Percentiles rank a stretch among this genome's conserved stretches.
These are phyloP conservation scores for Pseudonitzschia delicatissima DNA, from an alignment of 108 stramenopile genomes.

Conservation along the genomic window DNA sequence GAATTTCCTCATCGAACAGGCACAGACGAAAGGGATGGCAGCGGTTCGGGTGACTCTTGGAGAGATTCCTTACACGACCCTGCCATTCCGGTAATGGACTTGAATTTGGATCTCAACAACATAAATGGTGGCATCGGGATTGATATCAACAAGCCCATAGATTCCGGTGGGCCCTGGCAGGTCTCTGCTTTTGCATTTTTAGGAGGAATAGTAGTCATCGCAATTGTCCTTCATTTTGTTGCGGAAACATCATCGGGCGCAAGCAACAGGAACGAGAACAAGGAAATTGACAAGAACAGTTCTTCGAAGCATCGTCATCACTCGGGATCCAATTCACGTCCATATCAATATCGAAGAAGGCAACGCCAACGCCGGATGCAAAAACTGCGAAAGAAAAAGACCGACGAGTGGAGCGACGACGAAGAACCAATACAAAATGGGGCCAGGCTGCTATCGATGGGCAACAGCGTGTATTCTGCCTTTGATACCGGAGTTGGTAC, in stretches of 20 bases:
- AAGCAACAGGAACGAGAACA: background rate
- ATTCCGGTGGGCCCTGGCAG: slow-evolving; percentile 53
- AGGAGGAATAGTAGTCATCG: slow-evolving; percentile 54
- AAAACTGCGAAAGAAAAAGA: slow-evolving; percentile 53
- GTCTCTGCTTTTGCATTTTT: slow-evolving; percentile 58
- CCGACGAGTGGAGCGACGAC: slow-evolving; percentile 75
- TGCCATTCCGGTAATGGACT: background rate
- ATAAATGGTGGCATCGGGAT: slow-evolving; percentile 1
- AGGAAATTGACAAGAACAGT: background rate
- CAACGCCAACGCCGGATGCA: slow-evolving; percentile 23
- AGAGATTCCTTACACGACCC: background rate
- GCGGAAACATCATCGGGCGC: slow-evolving; percentile 15
- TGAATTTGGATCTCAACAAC: slow-evolving; percentile 14
- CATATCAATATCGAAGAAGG: slow-evolving; percentile 14
- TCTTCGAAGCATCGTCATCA: background rate
- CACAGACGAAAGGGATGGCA: background rate
- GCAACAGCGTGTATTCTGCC: background rate
- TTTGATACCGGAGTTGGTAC: too few species aligned
- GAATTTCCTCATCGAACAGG: background rate
- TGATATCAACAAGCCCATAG: background rate
- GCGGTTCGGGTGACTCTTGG: too few species aligned
- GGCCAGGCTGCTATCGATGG: slow-evolving; percentile 5
- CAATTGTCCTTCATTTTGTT: slow-evolving; percentile 62
- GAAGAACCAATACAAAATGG: slow-evolving; percentile 37
- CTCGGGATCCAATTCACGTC: background rate